Evolutionary conservation across 176 grass and related monocot species (phyloP).

Genomic region (Secale cereale): DNA sequence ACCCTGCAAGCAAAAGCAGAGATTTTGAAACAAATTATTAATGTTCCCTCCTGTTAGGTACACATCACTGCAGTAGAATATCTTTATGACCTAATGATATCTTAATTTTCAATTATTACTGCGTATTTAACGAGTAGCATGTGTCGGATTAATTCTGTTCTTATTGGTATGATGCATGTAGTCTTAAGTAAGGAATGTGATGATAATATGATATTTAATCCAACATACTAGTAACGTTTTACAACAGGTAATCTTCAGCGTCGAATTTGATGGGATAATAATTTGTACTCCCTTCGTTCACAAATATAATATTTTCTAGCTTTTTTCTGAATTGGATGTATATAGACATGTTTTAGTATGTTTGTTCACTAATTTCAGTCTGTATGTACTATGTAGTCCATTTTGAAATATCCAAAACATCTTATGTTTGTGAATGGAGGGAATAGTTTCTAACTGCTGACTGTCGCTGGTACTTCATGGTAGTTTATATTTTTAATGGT

Average conservation of each 20-base stretch:
- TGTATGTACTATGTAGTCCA: no score
- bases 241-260: background rate
- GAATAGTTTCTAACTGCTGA: background rate
- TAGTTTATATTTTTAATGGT: background rate
- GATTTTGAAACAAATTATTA: background rate
- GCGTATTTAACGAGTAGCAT: background rate
- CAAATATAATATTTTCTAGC: no score
- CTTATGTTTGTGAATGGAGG: no score
- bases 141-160: background rate
- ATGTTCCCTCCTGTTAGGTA: background rate
- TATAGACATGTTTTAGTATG: no score
- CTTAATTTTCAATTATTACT: background rate
- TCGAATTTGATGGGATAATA: background rate
- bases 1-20: background rate
- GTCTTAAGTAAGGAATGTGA: background rate
- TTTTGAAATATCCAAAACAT: no score
- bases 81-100: background rate
- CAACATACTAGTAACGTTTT: background rate
- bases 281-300: background rate
- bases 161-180: background rate
- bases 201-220: slow-evolving; percentile 6
- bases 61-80: background rate
- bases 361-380: no score
- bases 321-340: no score
- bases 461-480: background rate